Conservation (phyloP, 1,284 basidiomycete genomes). For the Marasmius fiardii region DNA sequence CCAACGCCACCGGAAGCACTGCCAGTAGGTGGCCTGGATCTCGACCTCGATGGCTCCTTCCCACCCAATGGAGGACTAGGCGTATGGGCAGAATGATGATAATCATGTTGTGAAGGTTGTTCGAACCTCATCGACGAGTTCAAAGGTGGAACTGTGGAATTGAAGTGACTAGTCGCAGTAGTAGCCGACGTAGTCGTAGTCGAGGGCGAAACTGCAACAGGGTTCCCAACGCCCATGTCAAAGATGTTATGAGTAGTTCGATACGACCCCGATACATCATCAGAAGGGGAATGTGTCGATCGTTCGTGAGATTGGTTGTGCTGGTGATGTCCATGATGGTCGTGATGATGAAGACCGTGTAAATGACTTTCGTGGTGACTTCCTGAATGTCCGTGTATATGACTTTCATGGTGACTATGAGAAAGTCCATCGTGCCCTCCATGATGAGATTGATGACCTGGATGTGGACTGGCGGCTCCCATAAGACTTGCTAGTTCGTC, state of each 20-base stretch:
- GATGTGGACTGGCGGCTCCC: conserved; percentile 17
- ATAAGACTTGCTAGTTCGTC: conserved; percentile 66
- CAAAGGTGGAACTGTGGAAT: conserved; percentile 56
- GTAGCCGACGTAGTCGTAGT: neutral
- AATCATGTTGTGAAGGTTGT: conserved; percentile 16
- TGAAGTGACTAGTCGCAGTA: conserved; percentile 38
- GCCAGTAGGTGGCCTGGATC: conserved; percentile 38
- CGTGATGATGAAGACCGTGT: conserved; percentile 12
- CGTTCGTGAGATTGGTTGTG: conserved; percentile 31
- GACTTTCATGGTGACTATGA: conserved; percentile 21
- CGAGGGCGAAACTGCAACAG: neutral
- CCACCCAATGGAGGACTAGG: conserved; percentile 11
- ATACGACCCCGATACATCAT: conserved; percentile 33
- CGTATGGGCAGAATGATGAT: conserved; percentile 28
- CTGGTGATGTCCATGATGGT: conserved; percentile 27
- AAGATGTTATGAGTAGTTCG: conserved; percentile 65
- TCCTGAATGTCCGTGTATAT: conserved; percentile 16
- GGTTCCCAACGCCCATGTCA: conserved; percentile 45
- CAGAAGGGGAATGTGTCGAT: conserved; percentile 26
- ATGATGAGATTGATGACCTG: neutral
- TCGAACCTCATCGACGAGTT: conserved; percentile 61
- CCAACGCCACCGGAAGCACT: conserved; percentile 29
- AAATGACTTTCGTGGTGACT: conserved; percentile 14
- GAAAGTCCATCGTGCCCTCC: neutral
- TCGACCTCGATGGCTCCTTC: conserved; percentile 38